Base-by-base conservation (phyloP, 208 protist genomes). In the Wallacemonas rigidus region DNA sequence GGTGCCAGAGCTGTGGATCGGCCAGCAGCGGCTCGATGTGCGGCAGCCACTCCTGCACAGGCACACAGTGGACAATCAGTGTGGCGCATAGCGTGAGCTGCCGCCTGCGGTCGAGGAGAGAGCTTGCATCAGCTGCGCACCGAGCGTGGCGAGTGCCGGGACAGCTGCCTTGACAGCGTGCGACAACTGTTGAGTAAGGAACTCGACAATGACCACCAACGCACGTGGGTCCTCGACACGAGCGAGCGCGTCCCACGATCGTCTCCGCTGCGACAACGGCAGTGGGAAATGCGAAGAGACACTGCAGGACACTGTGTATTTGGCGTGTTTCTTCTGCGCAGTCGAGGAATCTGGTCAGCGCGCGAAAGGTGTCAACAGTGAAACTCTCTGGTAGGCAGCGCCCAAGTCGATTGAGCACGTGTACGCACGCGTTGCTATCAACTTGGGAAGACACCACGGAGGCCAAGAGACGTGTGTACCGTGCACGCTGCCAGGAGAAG, bases 391-490 rank as follows among this genome's bases (percentile, higher is more conserved):
- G 53, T 7, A 36, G 26, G 1, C 53, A 58, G 14, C n/a, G 11
- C 14, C 3, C 15, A 7, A 55, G 48, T 38, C 62, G 57, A 39
- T 63, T n/a, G 1, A 44, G 57, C n/a, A 38, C 57, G 57, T 45
- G 57, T 38, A 12, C 9, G 6, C 9, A n/a, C 6, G 1, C 53
- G 39, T 63, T 26, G 17, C 39, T n/a, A 38, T 63, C 36, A 8
- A 12, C 44, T n/a, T 45, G 57, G 57, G 36, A 26, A 4, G 44
- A 41, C 14, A 81, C 43, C 3, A 81, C 51, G 3, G 8, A 36
- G 5, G n/a, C 38, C 36, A 80, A 65, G 26, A 81, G 71, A 1
- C 8, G 12, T 35, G 61, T 61, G 44, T 81, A 81, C 38, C 67
- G 63, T 3, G 6, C 2, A 38, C 71, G 44, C 48, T 81, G 76